phyloP scores from a whole-genome alignment of 257 asterid genomes.

The Sherardia arvensis region DNA sequence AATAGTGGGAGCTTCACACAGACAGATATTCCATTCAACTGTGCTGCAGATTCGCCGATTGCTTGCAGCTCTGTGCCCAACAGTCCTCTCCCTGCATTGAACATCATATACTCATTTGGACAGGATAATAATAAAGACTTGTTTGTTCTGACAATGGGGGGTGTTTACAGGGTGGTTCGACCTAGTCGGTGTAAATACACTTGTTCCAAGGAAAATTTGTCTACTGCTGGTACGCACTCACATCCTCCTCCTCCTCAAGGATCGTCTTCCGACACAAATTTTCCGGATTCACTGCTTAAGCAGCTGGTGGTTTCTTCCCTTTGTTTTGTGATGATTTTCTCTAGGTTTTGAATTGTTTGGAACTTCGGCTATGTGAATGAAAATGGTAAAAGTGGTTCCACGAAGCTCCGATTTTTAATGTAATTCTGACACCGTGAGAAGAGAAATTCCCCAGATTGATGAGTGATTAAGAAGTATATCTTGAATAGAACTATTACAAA shows the following conservation, averaged over 20 bases:
- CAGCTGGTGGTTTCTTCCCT: neutral
- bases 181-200: constrained; percentile 81
- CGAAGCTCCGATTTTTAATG: neutral
- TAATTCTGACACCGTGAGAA: neutral
- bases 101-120: constrained; percentile 70
- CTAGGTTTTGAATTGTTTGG: neutral
- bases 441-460: neutral
- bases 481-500: too few relatives aligned
- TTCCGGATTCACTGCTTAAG: neutral
- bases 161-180: constrained; percentile 76
- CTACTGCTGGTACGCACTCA: constrained; percentile 12
- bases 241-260: constrained; percentile 20
- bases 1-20: constrained; percentile 75
- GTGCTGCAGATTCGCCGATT: constrained; percentile 78
- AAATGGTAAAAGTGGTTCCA: neutral
- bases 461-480: too few relatives aligned
- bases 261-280: constrained; percentile 25
- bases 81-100: constrained; percentile 60
- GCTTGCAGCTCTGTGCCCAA: constrained; percentile 56
- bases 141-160: constrained; percentile 52
- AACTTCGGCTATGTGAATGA: neutral
- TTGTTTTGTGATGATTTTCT: neutral
- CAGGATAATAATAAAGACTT: constrained; percentile 69
- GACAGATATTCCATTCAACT: constrained; percentile 45
- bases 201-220: constrained; percentile 61